phyloP scores from a whole-genome alignment of 164 flowering plant genomes.

The Aristolochia contorta region DNA sequence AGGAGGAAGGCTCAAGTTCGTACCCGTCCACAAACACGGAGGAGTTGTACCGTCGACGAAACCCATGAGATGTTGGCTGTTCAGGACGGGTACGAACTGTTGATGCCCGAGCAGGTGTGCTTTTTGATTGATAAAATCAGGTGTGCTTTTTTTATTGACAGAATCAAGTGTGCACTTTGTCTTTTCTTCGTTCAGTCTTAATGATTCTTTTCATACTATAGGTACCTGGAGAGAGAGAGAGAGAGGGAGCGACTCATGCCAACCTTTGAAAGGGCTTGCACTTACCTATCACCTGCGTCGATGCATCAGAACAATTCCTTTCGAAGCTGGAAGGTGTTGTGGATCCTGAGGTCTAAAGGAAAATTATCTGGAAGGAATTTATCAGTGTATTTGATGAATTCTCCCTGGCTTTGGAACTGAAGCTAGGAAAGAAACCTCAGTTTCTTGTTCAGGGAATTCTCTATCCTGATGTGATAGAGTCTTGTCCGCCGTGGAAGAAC shows the following conservation, averaged over 20 bases:
- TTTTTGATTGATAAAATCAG: no score
- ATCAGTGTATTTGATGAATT: constrained; percentile 73
- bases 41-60: no score
- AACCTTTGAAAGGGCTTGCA: constrained; percentile 83
- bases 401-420: constrained; percentile 60
- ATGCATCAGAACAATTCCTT: constrained; percentile 73
- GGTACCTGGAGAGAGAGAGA: constrained; percentile 84
- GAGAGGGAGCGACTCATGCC: constrained; percentile 89
- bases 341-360: constrained; percentile 89
- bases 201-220: constrained; percentile 13
- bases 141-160: no score
- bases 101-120: no score
- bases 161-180: no score
- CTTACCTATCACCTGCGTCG: constrained; percentile 84
- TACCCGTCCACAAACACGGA: no score
- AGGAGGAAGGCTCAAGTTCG: no score
- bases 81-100: no score
- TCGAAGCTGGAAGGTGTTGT: constrained; percentile 72
- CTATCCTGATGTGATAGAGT: constrained; percentile 97
- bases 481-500: constrained; percentile 96
- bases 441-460: constrained; percentile 94
- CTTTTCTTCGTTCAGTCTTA: no score
- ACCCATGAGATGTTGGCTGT: no score
- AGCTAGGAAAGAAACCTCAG: constrained; percentile 55
- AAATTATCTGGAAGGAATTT: constrained; percentile 90